Percentiles rank a stretch among this genome's conserved stretches.
Conservation (phyloP, 1,284 basidiomycete species). For the Cryptococcus hybrid region DNA sequence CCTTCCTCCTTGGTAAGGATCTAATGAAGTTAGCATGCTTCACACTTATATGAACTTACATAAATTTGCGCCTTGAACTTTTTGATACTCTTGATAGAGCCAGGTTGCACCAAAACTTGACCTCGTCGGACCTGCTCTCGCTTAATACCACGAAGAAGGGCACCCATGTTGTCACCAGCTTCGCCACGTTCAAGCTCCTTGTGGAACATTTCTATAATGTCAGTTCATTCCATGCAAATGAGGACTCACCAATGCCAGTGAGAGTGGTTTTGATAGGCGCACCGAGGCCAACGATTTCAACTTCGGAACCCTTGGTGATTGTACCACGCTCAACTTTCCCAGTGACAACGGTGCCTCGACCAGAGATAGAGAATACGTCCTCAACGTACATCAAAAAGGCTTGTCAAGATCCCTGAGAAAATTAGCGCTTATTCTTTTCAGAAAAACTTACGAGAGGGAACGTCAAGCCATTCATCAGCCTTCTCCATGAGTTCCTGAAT, state of each 20-base stretch:
- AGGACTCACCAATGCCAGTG: constrained; percentile 80
- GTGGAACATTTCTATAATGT: constrained; percentile 90
- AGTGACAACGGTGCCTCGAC: constrained; percentile 96
- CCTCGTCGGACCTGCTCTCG: constrained; percentile 94
- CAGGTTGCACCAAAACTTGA: constrained; percentile 85
- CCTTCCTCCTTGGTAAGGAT: constrained; percentile 97
- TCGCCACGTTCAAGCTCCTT: constrained; percentile 98
- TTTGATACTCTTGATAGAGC: constrained; percentile 91
- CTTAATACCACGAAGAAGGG: constrained; percentile 93
- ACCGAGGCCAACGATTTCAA: constrained; percentile 92
- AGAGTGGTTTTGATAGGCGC: constrained; percentile 84
- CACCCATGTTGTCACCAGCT: constrained; percentile 99
- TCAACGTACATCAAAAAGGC: constrained; percentile 95
- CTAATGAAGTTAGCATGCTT: constrained; percentile 45
- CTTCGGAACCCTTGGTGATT: constrained; percentile 88
- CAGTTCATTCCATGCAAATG: neutral
- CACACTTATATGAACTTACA: constrained; percentile 52
- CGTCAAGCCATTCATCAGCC: constrained; percentile 94
- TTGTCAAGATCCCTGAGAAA: constrained; percentile 82
- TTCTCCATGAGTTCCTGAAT: constrained; percentile 81
- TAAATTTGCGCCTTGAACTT: constrained; percentile 94
- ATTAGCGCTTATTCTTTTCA: neutral
- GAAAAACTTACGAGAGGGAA: constrained; percentile 72
- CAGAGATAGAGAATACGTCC: constrained; percentile 97
- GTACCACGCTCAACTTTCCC: constrained; percentile 96